Percentiles rank a stretch among this genome's conserved stretches.
These are phyloP conservation scores for Termitomyces titanicus DNA, from an alignment of 768 basidiomycete species.

Conservation along the genomic window DNA sequence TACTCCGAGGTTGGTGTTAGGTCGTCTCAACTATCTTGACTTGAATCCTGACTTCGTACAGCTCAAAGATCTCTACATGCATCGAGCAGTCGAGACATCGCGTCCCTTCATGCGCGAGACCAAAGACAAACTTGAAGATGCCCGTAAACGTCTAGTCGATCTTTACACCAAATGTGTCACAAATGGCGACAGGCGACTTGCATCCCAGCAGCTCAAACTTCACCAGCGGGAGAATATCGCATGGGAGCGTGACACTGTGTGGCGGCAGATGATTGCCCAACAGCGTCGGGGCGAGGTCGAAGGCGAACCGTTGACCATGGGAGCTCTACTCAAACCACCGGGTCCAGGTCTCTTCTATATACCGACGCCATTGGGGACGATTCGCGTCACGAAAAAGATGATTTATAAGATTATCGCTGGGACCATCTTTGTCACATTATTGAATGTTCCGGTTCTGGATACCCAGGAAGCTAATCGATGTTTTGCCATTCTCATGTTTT, in stretches of 20 bases:
- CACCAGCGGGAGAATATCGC: conserved; percentile 92
- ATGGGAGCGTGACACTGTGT: conserved; percentile 96
- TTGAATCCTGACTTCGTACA: conserved; percentile 19
- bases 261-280: conserved; percentile 91
- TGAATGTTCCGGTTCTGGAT: conserved; percentile 59
- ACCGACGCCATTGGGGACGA: conserved; percentile 59
- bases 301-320: conserved; percentile 26
- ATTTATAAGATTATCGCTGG: conserved; percentile 57
- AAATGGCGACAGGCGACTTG: conserved; percentile 59
- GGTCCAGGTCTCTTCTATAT: conserved; percentile 49
- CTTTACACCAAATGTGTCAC: conserved; percentile 88
- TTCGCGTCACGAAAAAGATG: conserved; percentile 63
- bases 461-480: conserved; percentile 79
- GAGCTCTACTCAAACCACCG: conserved; percentile 43
- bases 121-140: conserved; percentile 58
- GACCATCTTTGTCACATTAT: conserved; percentile 51
- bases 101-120: conserved; percentile 65
- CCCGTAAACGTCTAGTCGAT: conserved; percentile 55
- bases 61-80: conserved; percentile 79
- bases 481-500: conserved; percentile 84
- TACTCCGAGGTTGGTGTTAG: conserved; percentile 48
- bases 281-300: conserved; percentile 64
- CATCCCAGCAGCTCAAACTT: conserved; percentile 78
- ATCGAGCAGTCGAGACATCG: conserved; percentile 61
- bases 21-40: background rate